phyloP scores from a whole-genome alignment of 1,284 basidiomycete species.

The Lentinula novae-zelandiae region DNA sequence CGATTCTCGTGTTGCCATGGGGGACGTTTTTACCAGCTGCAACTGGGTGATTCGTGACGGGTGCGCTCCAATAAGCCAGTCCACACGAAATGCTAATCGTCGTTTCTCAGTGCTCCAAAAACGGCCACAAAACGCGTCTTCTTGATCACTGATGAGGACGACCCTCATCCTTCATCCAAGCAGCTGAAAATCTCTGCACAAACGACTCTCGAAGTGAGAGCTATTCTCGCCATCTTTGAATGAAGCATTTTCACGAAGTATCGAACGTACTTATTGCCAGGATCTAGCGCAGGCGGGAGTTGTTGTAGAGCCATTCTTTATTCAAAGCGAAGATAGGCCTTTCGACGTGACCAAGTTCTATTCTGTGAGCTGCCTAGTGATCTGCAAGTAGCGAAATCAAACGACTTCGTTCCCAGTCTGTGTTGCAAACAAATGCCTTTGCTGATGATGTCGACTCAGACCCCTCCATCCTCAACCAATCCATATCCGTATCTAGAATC shows the following conservation, averaged over 20 bases:
- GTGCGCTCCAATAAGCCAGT: slow-evolving; percentile 35
- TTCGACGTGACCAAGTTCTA: slow-evolving; percentile 85
- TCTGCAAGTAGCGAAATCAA: slow-evolving; percentile 1
- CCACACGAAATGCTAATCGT: slow-evolving; percentile 5
- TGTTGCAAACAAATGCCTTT: slow-evolving; percentile 51
- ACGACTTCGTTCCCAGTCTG: slow-evolving; percentile 35
- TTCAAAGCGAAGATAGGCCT: slow-evolving; percentile 63
- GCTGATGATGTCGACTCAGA: slow-evolving; percentile 46
- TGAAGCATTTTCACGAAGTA: not conserved
- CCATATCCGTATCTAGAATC: slow-evolving; percentile 67
- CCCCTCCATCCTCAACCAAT: slow-evolving; percentile 51
- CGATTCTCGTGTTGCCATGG: slow-evolving; percentile 60
- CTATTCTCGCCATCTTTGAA: not conserved
- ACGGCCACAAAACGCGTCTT: slow-evolving; percentile 90
- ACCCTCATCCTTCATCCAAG: slow-evolving; percentile 47
- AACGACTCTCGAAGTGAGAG: slow-evolving; percentile 62
- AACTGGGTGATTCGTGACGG: slow-evolving; percentile 86
- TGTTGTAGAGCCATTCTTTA: slow-evolving; percentile 89
- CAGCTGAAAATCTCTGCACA: slow-evolving; percentile 62
- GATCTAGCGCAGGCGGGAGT: slow-evolving; percentile 83
- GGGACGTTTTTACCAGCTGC: slow-evolving; percentile 84
- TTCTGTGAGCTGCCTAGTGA: slow-evolving; percentile 50
- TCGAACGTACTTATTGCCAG: slow-evolving; percentile 33
- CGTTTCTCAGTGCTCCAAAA: slow-evolving; percentile 63
- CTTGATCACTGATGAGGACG: slow-evolving; percentile 88